Evolutionary conservation across 2,329 filamentous ascomycete genomes (phyloP).

Genomic region (Acephala macrosclerotiorum): DNA sequence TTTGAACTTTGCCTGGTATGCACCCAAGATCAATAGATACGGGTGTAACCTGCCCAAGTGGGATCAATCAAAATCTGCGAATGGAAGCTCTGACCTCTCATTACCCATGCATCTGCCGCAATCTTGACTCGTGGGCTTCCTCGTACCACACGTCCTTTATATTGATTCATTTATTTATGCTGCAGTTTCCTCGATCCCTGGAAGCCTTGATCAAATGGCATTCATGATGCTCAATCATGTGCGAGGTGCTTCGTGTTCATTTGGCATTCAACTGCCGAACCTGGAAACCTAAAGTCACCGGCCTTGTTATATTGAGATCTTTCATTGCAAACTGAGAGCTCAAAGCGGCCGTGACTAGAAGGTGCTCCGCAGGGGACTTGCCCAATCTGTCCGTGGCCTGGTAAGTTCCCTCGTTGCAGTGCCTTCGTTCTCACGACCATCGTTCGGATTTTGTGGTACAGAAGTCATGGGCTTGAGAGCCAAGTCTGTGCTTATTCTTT

Average conservation of each 20-base stretch:
- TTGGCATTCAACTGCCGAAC: neutral
- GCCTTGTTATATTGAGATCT: neutral
- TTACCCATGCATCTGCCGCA: neutral
- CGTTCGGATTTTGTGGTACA: neutral
- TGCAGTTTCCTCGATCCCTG: neutral
- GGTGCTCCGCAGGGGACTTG: neutral
- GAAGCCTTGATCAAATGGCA: neutral
- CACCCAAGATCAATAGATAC: neutral
- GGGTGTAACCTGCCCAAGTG: neutral
- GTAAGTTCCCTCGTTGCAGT: neutral
- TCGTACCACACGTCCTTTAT: neutral
- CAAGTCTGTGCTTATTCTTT: neutral
- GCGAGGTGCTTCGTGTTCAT: neutral
- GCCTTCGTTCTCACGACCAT: neutral
- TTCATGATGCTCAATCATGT: neutral
- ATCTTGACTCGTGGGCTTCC: neutral
- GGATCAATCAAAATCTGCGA: constrained; percentile 2
- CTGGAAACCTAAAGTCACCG: neutral
- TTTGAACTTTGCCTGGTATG: neutral
- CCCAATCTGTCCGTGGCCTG: neutral
- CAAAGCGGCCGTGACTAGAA: neutral
- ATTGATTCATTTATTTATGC: neutral
- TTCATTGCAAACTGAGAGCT: neutral
- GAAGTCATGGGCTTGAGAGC: neutral
- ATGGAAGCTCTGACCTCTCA: neutral